Evolutionary conservation across 495 filamentous ascomycete species (phyloP), one percentile per base, ranked within the genome.

Genomic region (Neurospora hispaniola): DNA sequence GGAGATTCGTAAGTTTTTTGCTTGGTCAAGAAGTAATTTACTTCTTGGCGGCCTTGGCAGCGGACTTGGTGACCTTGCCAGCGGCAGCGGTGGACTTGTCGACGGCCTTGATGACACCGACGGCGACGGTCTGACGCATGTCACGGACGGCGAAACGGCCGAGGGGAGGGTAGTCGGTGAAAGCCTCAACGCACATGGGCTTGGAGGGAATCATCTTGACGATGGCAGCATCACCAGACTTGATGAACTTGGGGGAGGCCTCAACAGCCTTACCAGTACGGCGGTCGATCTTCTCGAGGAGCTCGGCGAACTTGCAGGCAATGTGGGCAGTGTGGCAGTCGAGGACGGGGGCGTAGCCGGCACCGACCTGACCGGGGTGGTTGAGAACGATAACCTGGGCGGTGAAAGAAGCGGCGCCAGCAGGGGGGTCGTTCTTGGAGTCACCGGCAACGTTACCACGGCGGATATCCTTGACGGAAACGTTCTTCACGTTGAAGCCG

Each of bases 401-500:
- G 84, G 93, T 97, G 93, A 99, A 99, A 78, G 91, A 94, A 76
- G 96, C 94, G 79, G 86, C 87, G 81, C 88, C 96, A 81, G 87
- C 86, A 78, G 96, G 93, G 78, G 96, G 96, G 89, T 99, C 96
- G 89, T 96, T 97, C 94, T 99, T 99, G 89, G 93, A 94, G 91
- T 99, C 96, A 90, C 93, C 93, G 81, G 93, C 93, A 82, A 99
- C 96, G 90, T 98, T 99, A 84, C 96, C 96, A 95, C 96, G 96
- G 86, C 96, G 96, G 82, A 99, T 97, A 85, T 99, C 96, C 93
- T 99, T 99, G 87, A 99, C 96, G 83, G 96, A 98, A 80, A 99
- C 96, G 96, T 99, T 99, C 95, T 98, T 97, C 87, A 99, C 96
- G 92, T 99, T 99, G 94, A 99, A 99, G 79, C 96, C 96, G 82